Base-by-base conservation (phyloP, 1,139 yeast species). In the Kodamaea anthophila region DNA sequence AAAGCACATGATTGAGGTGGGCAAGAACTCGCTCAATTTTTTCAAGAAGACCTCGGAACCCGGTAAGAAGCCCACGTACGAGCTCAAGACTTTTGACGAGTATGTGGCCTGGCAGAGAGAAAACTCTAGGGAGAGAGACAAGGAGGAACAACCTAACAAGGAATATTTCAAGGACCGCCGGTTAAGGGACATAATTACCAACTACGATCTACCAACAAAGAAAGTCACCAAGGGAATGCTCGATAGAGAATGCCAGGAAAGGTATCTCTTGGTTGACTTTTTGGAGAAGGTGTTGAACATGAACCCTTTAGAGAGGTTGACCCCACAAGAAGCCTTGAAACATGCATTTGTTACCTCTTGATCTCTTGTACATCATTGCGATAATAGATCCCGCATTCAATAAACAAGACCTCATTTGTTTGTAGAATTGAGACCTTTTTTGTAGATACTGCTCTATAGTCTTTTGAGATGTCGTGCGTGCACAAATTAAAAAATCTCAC, bases 1-100 rank as follows among this genome's bases (percentile, higher is more conserved):
- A 4, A 62, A 82, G 20, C 94, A 96, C 82, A 91, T 91, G 98
- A 68, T 91, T 44, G 97, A 88, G 42, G 86, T 86, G 74, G 98
- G 98, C 13, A 79, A 86, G 44, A 86, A 81, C 49, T 70, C 95
- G 2, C 59, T 67, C 29, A 77, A 81, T 42, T 91, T 83, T 47
- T 71, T 91, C 43, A 66, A 65, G 27, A 77, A 74, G 44, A 41
- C 46, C n/a, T 21, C 43, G 3, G 46, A 43, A 3, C 30, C 18
- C 5, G 55, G 60, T 0, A 46, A 43, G 9, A 64, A 60, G 43
- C 47, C 65, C 31, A 38, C 47, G 12, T 55, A 58, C 40, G 33
- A 46, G 14, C 42, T 63, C 21, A 65, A 64, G 36, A 42, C 55
- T 3, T 55, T 45, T 35, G 69, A 60, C 2, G 64, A 60, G 32